Evolutionary conservation across 2,329 filamentous ascomycete species (phyloP).

Genomic region (Fusarium bactridioides): DNA sequence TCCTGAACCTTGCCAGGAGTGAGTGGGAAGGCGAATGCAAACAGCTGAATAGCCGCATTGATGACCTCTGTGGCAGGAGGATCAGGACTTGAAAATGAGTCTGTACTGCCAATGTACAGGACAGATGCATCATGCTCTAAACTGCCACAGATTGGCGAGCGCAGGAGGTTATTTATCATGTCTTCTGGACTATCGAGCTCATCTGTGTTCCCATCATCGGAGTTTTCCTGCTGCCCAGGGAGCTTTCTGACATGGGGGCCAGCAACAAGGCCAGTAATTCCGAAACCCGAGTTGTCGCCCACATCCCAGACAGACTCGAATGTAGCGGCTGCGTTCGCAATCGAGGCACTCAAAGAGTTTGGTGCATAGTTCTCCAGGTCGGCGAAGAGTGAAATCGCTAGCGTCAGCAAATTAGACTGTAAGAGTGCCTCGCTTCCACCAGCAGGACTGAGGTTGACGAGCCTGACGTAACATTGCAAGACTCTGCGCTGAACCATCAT

Average conservation of each 20-base stretch:
- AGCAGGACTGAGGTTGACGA: conserved; percentile 86
- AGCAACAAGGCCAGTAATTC: conserved; percentile 83
- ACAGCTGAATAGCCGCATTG: conserved; percentile 91
- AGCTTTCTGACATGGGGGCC: conserved; percentile 77
- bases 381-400: conserved; percentile 90
- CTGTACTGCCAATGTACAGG: conserved; percentile 68
- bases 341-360: conserved; percentile 86
- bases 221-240: conserved; percentile 70
- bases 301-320: conserved; percentile 97
- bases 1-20: conserved; percentile 94
- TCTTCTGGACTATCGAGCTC: conserved; percentile 69
- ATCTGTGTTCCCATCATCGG: conserved; percentile 50
- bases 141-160: conserved; percentile 80
- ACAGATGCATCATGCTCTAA: conserved; percentile 89
- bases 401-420: conserved; percentile 88
- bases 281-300: conserved; percentile 92
- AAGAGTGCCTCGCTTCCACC: conserved; percentile 86
- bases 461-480: conserved; percentile 91
- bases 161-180: conserved; percentile 66
- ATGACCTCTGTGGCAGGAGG: conserved; percentile 92
- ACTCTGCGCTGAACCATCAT: conserved; percentile 94
- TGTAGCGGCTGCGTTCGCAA: conserved; percentile 86
- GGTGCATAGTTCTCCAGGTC: conserved; percentile 89
- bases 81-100: conserved; percentile 65
- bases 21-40: conserved; percentile 88